phyloP scores from a whole-genome alignment of 345 rosid species.

The Gossypium stocksii region DNA sequence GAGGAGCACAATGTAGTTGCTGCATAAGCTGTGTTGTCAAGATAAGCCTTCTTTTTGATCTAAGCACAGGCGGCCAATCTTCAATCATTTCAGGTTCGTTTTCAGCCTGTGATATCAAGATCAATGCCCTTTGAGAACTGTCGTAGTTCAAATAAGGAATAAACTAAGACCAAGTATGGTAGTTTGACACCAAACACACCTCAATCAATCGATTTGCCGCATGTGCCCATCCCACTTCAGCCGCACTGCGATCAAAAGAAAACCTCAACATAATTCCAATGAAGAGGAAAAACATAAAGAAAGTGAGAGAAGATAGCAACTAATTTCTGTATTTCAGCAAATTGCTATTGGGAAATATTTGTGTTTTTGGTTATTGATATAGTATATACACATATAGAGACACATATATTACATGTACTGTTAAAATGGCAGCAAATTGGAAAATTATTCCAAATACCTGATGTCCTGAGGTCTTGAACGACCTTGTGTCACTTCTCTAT shows the following conservation, averaged over 20 bases:
- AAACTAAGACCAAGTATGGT: not conserved
- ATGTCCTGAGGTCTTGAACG: conserved; percentile 46
- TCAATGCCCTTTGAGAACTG: conserved; percentile 16
- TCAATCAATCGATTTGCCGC: conserved; percentile 57
- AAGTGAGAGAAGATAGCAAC: not conserved
- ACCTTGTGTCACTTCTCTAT: conserved; percentile 49
- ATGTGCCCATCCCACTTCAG: conserved; percentile 68
- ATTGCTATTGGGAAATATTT: not conserved
- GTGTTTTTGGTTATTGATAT: not conserved
- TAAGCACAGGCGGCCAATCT: conserved; percentile 38
- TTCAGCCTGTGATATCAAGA: conserved; percentile 49
- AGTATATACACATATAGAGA: not conserved
- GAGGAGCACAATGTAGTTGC: conserved; percentile 53
- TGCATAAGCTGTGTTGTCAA: conserved; percentile 81
- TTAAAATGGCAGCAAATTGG: not conserved
- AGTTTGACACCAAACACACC: conserved; percentile 36
- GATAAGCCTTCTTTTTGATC: conserved; percentile 74
- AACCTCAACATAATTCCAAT: conserved; percentile 12
- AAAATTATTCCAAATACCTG: conserved; percentile 42
- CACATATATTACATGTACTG: not conserved
- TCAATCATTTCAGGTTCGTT: conserved; percentile 46
- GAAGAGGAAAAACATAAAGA: not conserved
- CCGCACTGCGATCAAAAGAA: conserved; percentile 44
- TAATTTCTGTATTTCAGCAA: not conserved
- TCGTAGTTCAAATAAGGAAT: not conserved